Evolutionary conservation across 768 basidiomycete species (phyloP).

Genomic region (Pulveroboletus sp.): DNA sequence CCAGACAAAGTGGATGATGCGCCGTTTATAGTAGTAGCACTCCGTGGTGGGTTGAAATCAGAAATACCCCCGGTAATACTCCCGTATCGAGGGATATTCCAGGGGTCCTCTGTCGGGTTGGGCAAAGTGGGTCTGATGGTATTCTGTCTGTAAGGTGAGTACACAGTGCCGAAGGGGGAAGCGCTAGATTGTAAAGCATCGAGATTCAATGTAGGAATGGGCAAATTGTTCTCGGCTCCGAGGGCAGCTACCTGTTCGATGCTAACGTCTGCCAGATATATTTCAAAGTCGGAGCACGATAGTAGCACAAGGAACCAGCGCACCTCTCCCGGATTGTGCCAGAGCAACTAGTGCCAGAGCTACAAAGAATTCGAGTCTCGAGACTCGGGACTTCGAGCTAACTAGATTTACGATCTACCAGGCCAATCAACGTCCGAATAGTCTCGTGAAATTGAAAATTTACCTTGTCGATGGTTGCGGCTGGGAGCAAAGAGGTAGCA

Average conservation of each 20-base stretch:
- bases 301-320: conserved; percentile 6
- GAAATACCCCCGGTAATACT: conserved; percentile 29
- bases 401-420: conserved; percentile 84
- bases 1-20: conserved; percentile 59
- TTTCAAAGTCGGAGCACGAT: not conserved
- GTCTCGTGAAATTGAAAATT: not conserved
- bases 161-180: conserved; percentile 44
- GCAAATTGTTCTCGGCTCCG: conserved; percentile 73
- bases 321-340: conserved; percentile 79
- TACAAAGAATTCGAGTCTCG: conserved; percentile 88
- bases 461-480: conserved; percentile 80
- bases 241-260: conserved; percentile 77
- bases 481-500: conserved; percentile 71
- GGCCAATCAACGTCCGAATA: conserved; percentile 3
- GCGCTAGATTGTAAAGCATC: conserved; percentile 48
- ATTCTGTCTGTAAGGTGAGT: conserved; percentile 41
- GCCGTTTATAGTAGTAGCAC: conserved; percentile 34
- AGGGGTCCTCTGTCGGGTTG: conserved; percentile 64
- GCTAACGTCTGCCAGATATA: conserved; percentile 53
- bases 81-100: conserved; percentile 41
- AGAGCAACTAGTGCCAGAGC: conserved; percentile 84
- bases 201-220: conserved; percentile 67
- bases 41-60: conserved; percentile 23
- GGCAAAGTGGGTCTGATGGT: conserved; percentile 44
- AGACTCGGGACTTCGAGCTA: conserved; percentile 73